phyloP scores from a whole-genome alignment of 495 filamentous ascomycete species.

The Penicillium arizonense region DNA sequence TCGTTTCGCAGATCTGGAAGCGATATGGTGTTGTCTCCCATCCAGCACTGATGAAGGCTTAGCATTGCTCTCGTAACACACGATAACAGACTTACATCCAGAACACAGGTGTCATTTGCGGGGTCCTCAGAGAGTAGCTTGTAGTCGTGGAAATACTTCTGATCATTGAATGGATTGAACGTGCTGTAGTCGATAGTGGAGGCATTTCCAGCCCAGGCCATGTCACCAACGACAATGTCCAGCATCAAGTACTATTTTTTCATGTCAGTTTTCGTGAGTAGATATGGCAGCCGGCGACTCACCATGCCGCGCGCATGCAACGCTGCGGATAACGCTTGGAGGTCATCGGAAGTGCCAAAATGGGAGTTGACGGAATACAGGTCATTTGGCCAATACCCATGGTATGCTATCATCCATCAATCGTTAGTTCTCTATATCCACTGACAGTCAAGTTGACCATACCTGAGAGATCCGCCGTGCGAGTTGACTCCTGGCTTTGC shows the following conservation, averaged over 20 bases:
- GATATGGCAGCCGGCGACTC: background rate
- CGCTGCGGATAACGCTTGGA: slow-evolving; percentile 51
- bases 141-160: slow-evolving; percentile 53
- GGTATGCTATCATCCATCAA: slow-evolving; percentile 52
- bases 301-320: slow-evolving; percentile 54
- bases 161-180: slow-evolving; percentile 58
- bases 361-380: slow-evolving; percentile 59
- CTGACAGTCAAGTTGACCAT: slow-evolving; percentile 27
- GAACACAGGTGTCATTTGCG: slow-evolving; percentile 27
- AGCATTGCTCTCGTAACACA: slow-evolving; percentile 2
- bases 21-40: slow-evolving; percentile 53
- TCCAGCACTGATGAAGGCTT: slow-evolving; percentile 52
- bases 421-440: slow-evolving; percentile 50
- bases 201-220: slow-evolving; percentile 53
- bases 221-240: slow-evolving; percentile 68
- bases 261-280: background rate
- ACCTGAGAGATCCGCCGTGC: slow-evolving; percentile 49
- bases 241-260: slow-evolving; percentile 59
- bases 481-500: slow-evolving; percentile 10
- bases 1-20: slow-evolving; percentile 67
- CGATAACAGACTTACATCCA: slow-evolving; percentile 9
- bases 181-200: slow-evolving; percentile 51
- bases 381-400: slow-evolving; percentile 68
- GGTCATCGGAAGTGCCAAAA: slow-evolving; percentile 59
- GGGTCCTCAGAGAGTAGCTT: slow-evolving; percentile 61